phyloP scores from a whole-genome alignment of 306 rosid genomes.

The Sicyos edulis region DNA sequence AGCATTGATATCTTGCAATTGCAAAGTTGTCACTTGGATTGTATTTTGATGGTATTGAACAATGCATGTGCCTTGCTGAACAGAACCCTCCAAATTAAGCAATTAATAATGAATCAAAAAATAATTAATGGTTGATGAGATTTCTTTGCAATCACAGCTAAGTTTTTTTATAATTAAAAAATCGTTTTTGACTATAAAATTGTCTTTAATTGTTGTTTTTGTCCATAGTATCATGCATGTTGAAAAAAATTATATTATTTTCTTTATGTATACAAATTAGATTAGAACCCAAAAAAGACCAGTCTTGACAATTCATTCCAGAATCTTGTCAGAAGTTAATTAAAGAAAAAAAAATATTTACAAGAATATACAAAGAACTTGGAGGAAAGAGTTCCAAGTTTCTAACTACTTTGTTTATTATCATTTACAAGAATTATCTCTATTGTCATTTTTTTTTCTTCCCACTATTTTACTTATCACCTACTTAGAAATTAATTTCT shows the following conservation, averaged over 20 bases:
- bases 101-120: neutral
- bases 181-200: slow-evolving; percentile 8
- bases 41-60: neutral
- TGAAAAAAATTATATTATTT: neutral
- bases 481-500: too few relatives aligned
- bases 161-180: neutral
- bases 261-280: neutral
- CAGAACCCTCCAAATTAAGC: slow-evolving; percentile 9
- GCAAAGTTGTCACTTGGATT: slow-evolving; percentile 7
- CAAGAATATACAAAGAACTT: too few relatives aligned
- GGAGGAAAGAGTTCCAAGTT: too few relatives aligned
- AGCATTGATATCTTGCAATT: neutral
- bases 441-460: too few relatives aligned
- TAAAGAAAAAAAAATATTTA: too few relatives aligned
- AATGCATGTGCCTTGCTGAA: slow-evolving; percentile 17
- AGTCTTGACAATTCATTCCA: neutral
- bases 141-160: neutral
- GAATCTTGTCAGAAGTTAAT: neutral
- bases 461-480: too few relatives aligned
- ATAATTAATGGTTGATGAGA: neutral
- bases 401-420: too few relatives aligned
- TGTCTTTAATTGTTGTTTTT: neutral
- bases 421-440: too few relatives aligned
- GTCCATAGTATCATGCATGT: neutral
- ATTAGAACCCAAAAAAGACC: neutral